Conservation (phyloP, 495 filamentous ascomycete species). For the Niebla homalea region DNA sequence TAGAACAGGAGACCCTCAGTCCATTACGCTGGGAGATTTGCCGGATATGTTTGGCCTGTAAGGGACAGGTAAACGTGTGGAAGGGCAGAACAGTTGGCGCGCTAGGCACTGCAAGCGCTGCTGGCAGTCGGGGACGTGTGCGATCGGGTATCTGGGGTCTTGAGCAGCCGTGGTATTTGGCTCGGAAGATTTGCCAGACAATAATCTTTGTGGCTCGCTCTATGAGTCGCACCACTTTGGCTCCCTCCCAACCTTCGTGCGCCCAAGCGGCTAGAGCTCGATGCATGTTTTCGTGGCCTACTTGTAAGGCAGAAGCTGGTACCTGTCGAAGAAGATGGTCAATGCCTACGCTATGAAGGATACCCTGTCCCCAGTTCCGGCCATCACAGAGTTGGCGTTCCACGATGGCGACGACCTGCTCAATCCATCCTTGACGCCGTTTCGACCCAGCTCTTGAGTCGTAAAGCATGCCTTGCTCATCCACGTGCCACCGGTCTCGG, state of each 20-base stretch:
- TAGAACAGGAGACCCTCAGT: conserved; percentile 80
- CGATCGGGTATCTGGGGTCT: conserved; percentile 31
- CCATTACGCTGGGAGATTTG: conserved; percentile 94
- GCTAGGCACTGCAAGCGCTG: conserved; percentile 63
- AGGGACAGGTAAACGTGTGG: conserved; percentile 91
- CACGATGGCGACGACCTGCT: conserved; percentile 89
- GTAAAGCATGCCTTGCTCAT: conserved; percentile 69
- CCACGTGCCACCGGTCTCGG: conserved; percentile 89
- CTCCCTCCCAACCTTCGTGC: conserved; percentile 74
- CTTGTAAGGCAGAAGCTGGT: conserved; percentile 15
- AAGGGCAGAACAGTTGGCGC: conserved; percentile 97
- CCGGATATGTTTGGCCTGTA: conserved; percentile 87
- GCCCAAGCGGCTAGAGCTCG: conserved; percentile 53
- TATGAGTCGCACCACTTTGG: conserved; percentile 68
- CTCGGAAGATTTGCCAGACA: conserved; percentile 80
- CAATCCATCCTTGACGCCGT: conserved; percentile 70
- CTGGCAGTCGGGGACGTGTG: conserved; percentile 60
- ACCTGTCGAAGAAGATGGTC: conserved; percentile 39
- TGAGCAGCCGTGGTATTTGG: conserved; percentile 42
- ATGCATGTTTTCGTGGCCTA: conserved; percentile 22
- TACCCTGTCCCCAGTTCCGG: conserved; percentile 70
- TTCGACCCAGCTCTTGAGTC: conserved; percentile 51
- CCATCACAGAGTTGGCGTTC: conserved; percentile 82
- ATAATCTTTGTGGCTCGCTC: conserved; percentile 69
- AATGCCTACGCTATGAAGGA: conserved; percentile 43